Conservation (phyloP, 306 rosid species). For the Quercus glauca region DNA sequence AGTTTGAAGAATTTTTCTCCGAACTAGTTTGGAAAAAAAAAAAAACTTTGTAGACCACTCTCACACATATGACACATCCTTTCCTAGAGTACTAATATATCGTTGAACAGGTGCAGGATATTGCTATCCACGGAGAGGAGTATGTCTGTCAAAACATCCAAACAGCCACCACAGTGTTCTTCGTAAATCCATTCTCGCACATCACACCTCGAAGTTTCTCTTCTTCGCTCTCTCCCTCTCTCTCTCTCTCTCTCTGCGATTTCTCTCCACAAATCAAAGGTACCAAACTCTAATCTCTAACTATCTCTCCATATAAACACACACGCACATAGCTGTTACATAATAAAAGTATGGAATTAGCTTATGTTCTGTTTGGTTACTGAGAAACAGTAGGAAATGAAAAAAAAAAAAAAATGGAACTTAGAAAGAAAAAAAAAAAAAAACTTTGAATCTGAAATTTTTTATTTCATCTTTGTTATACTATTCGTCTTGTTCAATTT, state of each 20-base stretch:
- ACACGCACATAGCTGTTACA: background rate
- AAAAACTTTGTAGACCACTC: too few relatives aligned
- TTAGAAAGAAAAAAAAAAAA: background rate
- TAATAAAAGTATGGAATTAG: background rate
- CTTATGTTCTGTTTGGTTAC: conserved; percentile 6
- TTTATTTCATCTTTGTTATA: background rate
- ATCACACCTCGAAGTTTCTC: background rate
- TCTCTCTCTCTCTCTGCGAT: background rate
- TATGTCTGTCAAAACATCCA: background rate
- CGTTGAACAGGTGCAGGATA: background rate
- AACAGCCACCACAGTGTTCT: background rate
- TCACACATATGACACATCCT: too few relatives aligned
- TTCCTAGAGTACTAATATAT: too few relatives aligned
- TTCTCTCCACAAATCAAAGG: conserved; percentile 12
- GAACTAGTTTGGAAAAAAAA: too few relatives aligned
- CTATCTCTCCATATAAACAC: background rate
- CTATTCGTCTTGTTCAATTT: background rate
- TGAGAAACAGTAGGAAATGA: background rate
- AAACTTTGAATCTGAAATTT: background rate
- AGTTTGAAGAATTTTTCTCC: too few relatives aligned
- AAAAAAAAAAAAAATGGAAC: background rate
- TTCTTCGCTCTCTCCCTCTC: background rate
- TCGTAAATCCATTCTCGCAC: conserved; percentile 2
- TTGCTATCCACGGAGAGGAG: background rate
- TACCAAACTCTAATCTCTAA: conserved; percentile 8